phyloP scores from a whole-genome alignment of 805 yeast genomes.

The Myxozyma mucilagina region DNA sequence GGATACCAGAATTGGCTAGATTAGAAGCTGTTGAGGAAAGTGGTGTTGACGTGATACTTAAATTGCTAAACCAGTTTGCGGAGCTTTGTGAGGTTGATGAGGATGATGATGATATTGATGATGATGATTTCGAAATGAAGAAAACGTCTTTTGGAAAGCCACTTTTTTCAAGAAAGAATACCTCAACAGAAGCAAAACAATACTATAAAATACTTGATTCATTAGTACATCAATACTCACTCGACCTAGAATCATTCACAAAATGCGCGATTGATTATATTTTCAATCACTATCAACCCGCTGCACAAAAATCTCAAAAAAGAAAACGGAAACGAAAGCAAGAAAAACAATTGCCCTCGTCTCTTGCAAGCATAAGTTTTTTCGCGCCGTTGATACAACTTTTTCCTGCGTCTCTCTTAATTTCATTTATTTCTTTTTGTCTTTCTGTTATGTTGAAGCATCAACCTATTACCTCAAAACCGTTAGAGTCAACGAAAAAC shows the following conservation, averaged over 20 bases:
- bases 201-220: background rate
- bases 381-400: conserved; percentile 3
- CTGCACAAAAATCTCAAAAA: background rate
- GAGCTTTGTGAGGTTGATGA: background rate
- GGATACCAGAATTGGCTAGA: conserved; percentile 47
- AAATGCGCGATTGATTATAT: background rate
- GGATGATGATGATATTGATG: background rate
- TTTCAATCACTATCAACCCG: background rate
- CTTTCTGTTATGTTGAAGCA: background rate
- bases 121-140: background rate
- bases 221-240: background rate
- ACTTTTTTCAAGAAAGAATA: background rate
- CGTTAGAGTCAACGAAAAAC: too few relatives aligned
- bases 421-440: background rate
- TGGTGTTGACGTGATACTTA: background rate
- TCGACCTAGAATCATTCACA: background rate
- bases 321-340: background rate
- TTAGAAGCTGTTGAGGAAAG: background rate
- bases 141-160: conserved; percentile 1
- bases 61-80: background rate
- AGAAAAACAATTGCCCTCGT: background rate
- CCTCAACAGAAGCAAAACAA: background rate
- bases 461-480: too few relatives aligned
- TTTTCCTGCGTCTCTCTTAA: background rate
- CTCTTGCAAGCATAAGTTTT: background rate